Evolutionary conservation across 495 filamentous ascomycete genomes (phyloP), one percentile per base, ranked within the genome.

Genomic region (Tuber borchii): DNA sequence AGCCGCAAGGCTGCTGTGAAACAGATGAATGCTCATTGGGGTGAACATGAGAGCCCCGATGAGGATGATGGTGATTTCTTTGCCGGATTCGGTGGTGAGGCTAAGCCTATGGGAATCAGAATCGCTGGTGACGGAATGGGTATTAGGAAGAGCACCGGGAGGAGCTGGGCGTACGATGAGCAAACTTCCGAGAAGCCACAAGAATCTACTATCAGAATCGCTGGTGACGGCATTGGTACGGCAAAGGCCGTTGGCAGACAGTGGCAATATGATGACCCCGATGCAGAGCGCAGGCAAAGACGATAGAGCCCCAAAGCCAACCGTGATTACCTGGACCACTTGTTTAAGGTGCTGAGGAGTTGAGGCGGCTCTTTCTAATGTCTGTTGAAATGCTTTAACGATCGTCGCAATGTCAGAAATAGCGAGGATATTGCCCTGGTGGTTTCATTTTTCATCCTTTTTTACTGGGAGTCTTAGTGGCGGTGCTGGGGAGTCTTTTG

Each of bases 181-280:
- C 26, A 65, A 65, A 65, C 56, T 65, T 65, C 56, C 14, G 26
- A 65, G 56, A 65, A 65, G 56, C 56, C 56, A 6, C 56, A 65
- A 65, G 56, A 34, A 34, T 65, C 85, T 39, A 87, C 88, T 48
- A 90, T 91, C 76, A 84, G 85, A 73, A 90, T 87, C 51, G 87
- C 84, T 1, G 91, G 92, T 45, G 89, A 94, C 78, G 92, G 91
- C 40, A 93, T 93, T 90, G 91, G 92, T 44, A 90, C 90, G 70
- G 88, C 87, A 76, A 91, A 88, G 82, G 90, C 87, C 22, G 79
- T 86, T 22, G 85, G 84, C n/a, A 84, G 89, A 74, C 83, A 84
- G 77, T 93, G 91, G 91, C 84, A 87, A 10, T 87, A 88, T 78
- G 88, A 90, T 40, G 88, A 88, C 71, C 87, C 89, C 37, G 85